Conservation (phyloP, 768 basidiomycete species). For the Pleurotus pulmonarius region DNA sequence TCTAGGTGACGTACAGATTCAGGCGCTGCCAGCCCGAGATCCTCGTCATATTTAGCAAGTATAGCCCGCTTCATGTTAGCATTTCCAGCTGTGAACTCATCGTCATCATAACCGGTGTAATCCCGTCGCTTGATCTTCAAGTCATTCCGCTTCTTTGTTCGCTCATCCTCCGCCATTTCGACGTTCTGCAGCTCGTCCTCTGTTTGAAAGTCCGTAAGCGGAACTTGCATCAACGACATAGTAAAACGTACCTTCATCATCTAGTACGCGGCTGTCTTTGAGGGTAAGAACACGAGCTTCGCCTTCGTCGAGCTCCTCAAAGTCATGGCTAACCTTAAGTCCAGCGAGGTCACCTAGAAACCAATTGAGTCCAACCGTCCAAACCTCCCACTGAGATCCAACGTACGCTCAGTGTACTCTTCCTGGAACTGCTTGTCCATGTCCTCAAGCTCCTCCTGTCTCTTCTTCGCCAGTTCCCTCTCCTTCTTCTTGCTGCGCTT, state of each 20-base stretch:
- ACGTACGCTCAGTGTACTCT: slow-evolving; percentile 85
- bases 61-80: slow-evolving; percentile 81
- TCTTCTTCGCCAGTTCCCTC: slow-evolving; percentile 80
- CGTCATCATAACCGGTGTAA: slow-evolving; percentile 96
- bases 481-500: slow-evolving; percentile 89
- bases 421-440: slow-evolving; percentile 76
- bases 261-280: slow-evolving; percentile 93
- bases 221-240: not conserved
- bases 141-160: slow-evolving; percentile 72
- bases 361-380: slow-evolving; percentile 1
- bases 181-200: slow-evolving; percentile 98
- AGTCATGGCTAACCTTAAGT: slow-evolving; percentile 94
- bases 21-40: slow-evolving; percentile 62
- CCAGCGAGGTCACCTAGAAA: slow-evolving; percentile 81
- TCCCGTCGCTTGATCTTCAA: slow-evolving; percentile 85
- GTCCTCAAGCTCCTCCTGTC: slow-evolving; percentile 78
- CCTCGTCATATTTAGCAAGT: slow-evolving; percentile 92
- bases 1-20: slow-evolving; percentile 50
- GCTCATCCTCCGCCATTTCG: slow-evolving; percentile 89
- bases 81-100: slow-evolving; percentile 77
- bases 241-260: slow-evolving; percentile 73
- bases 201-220: slow-evolving; percentile 23
- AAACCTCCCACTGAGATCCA: not conserved
- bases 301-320: slow-evolving; percentile 89
- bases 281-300: slow-evolving; percentile 94